phyloP scores from a whole-genome alignment of 208 protist genomes.

The Angomonas desouzai region DNA sequence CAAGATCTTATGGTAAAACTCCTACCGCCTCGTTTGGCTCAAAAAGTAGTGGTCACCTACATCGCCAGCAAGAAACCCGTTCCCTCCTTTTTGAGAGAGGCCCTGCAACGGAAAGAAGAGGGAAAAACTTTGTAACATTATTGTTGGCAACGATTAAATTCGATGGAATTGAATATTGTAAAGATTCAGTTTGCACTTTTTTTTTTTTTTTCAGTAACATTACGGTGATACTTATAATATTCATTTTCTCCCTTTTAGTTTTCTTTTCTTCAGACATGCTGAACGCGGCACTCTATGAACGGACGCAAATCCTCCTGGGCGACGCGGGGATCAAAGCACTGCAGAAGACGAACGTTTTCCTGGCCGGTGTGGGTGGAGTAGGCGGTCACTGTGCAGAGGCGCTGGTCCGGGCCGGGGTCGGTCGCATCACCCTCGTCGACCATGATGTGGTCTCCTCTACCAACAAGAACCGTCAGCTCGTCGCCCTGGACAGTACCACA shows the following conservation, averaged over 20 bases:
- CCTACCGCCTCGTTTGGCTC: neutral
- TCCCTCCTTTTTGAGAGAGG: conserved; percentile 1
- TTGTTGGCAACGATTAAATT: neutral
- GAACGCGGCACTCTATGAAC: conserved; percentile 79
- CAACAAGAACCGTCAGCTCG: conserved; percentile 90
- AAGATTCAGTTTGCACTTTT: neutral
- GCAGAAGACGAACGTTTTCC: conserved; percentile 63
- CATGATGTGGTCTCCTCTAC: conserved; percentile 84
- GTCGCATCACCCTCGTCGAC: conserved; percentile 84
- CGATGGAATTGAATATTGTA: no score
- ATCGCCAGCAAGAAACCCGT: neutral
- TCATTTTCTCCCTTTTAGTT: neutral
- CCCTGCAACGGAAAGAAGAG: neutral
- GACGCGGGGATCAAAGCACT: conserved; percentile 63
- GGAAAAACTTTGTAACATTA: no score
- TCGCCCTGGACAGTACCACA: conserved; percentile 85
- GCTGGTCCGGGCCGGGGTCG: conserved; percentile 83
- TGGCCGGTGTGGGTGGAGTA: conserved; percentile 83
- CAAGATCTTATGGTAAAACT: neutral
- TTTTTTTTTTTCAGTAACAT: no score
- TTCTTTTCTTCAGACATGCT: conserved; percentile 30
- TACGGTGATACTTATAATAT: neutral
- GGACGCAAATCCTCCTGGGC: conserved; percentile 79
- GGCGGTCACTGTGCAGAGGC: conserved; percentile 87
- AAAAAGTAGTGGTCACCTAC: neutral